Base-by-base conservation (phyloP, 202 grass and related monocot genomes). In the Schoenoplectus tabernaemontani region DNA sequence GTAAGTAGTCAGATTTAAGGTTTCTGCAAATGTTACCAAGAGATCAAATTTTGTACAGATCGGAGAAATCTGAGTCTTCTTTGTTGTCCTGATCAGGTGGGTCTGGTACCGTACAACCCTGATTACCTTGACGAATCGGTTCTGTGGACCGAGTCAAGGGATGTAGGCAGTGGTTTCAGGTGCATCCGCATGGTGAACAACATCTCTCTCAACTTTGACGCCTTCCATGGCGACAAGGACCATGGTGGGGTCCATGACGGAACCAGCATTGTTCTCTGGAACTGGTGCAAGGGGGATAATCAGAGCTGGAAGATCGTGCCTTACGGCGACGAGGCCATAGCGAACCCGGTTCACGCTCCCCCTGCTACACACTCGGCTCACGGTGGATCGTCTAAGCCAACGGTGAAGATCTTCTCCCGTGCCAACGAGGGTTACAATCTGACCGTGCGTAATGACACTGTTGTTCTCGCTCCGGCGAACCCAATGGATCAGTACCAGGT, bases 301-400 rank as follows among this genome's bases (percentile, higher is more conserved):
- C 93, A 97, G 87, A 74, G 86, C 77, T 93, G 93, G 93, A 97
- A 97, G 90, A 97, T 97, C 82, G 77, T 91, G 0, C 93, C 93
- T 0, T 84, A 89, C 72, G 86, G 86, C 9, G 86, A 90, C 11
- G 91, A 90, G 75, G 88, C 76, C 44, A 33, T 48, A 33, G 23
- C 7, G 53, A 77, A 83, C 74, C 74, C 71, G 0, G 46, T 76
- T 20, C 72, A 53, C 76, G 60, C 78, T 70, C 13, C 60, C 48
- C 46, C 7, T 38, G 80, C 30, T 10, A 17, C 39, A 1, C 4
- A 54, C 32, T 48, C 59, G 38, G 59, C 32, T 62, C 71, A 17
- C 16, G 53, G 59, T 1, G 59, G 59, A 9, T 78, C 75, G 2
- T 37, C 62, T 23, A 88, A 93, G 83, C 83, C 88, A 12, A 97